Base-by-base conservation (phyloP, 1,284 basidiomycete genomes). In the Cryptococcus neoformans region DNA sequence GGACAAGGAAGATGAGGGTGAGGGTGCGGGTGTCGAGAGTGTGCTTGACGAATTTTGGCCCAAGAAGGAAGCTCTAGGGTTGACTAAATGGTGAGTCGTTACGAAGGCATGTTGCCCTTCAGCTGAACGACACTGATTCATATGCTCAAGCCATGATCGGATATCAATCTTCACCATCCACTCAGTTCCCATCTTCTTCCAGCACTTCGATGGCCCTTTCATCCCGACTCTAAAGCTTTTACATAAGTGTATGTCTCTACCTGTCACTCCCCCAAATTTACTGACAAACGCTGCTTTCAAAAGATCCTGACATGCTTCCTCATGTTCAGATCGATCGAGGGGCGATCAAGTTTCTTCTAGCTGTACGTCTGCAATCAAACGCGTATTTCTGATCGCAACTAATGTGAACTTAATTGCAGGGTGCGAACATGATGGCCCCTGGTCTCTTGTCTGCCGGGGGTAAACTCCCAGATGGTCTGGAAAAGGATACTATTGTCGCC, bases 361-460 rank as follows among this genome's bases (percentile, higher is more conserved):
- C 87, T 7, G 78, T 76, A 9, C 21, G n/a, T 9, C 7, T 39
- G 21, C 8, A 14, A 28, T 36, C 10, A 28, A n/a, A 16, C 16
- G 16, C n/a, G 6, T n/a, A 40, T 41, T 40, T 11, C 55, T 36
- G 45, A 39, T 47, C 9, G 34, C 34, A 3, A 10, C 17, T 34
- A 28, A 38, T 37, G 1, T 35, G 41, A 21, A 21, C 21, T 21
- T 21, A 21, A 21, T 17, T 40, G 7, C 47, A 77, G 75, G 91
- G 92, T 37, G 92, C 92, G 49, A 87, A 90, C 79, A 94, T 95
- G 91, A 95, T 95, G 92, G 92, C 90, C 66, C 96, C 95, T 3
- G 96, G 96, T 9, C 80, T 99, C 55, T 93, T 93, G 21, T 97
- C 94, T 35, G 82, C 86, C 44, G 96, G 95, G 12, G 96, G 94